Percentiles rank a stretch among this genome's conserved stretches.
phyloP scores from a whole-genome alignment of 192 early-diverging fungal species.

The Coemansia sp. region DNA sequence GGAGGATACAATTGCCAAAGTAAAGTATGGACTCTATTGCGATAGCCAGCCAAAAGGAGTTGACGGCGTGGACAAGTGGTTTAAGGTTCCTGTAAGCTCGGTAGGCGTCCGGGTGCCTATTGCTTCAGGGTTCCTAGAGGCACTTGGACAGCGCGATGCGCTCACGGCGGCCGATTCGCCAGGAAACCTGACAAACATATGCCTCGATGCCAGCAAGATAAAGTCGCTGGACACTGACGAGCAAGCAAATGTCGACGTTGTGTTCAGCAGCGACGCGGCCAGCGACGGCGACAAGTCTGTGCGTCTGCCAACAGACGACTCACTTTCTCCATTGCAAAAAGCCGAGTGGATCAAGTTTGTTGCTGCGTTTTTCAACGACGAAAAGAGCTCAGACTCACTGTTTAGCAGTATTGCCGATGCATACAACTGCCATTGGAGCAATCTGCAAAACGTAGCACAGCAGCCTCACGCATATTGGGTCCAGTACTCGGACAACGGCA shows the following conservation, averaged over 20 bases:
- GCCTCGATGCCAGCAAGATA: slow-evolving; percentile 33
- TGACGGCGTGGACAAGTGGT: slow-evolving; percentile 44
- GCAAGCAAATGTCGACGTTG: slow-evolving; percentile 17
- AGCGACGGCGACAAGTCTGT: slow-evolving; percentile 40
- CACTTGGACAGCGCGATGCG: slow-evolving; percentile 21
- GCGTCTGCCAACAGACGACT: slow-evolving; percentile 33
- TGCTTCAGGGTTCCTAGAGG: slow-evolving; percentile 51
- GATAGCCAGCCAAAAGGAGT: slow-evolving; percentile 35
- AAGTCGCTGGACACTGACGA: slow-evolving; percentile 12
- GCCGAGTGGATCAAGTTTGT: slow-evolving; percentile 52
- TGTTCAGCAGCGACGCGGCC: slow-evolving; percentile 28
- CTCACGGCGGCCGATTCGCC: slow-evolving; percentile 24
- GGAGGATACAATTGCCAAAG: slow-evolving; percentile 27
- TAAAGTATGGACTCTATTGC: slow-evolving; percentile 50
- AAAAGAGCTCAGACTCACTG: slow-evolving; percentile 25
- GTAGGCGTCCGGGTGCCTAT: slow-evolving; percentile 37
- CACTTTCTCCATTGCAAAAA: slow-evolving; percentile 33
- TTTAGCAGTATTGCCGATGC: slow-evolving; percentile 34
- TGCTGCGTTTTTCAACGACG: slow-evolving; percentile 42
- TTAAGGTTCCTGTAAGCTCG: slow-evolving; percentile 43
- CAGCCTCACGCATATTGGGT: slow-evolving; percentile 63
- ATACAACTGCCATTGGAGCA: slow-evolving; percentile 49
- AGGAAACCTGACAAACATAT: slow-evolving; percentile 38
- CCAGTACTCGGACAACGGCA: slow-evolving; percentile 55
- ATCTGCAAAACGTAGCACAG: slow-evolving; percentile 32